Evolutionary conservation across 139 green algal species (phyloP).

Genomic region (Tetraselmis chui): DNA sequence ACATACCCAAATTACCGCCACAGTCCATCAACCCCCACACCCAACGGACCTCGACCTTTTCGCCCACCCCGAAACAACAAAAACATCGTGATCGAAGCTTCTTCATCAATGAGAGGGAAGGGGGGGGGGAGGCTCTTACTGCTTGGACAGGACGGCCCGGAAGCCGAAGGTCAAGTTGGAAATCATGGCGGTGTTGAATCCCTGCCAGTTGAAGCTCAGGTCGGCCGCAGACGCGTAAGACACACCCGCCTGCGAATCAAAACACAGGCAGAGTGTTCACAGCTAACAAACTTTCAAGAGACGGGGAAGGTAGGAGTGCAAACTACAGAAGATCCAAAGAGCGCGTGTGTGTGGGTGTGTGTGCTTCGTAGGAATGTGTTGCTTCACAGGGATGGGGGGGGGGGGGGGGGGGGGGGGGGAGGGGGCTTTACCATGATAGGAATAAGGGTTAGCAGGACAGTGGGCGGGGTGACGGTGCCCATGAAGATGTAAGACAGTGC

Average conservation of each 20-base stretch:
- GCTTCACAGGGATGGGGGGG: too few relatives aligned
- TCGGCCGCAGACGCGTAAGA: conserved; percentile 77
- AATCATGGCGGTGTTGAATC: conserved; percentile 89
- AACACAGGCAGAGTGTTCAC: too few relatives aligned
- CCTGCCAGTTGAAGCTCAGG: conserved; percentile 95
- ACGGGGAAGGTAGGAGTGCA: too few relatives aligned
- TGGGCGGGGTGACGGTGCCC: conserved; percentile 72
- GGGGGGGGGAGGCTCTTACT: conserved; percentile 35
- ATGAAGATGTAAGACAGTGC: conserved; percentile 73
- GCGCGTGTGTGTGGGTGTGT: too few relatives aligned
- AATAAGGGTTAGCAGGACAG: conserved; percentile 79
- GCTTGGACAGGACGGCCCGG: conserved; percentile 85
- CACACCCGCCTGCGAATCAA: conserved; percentile 64
- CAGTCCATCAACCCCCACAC: too few relatives aligned
- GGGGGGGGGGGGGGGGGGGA: too few relatives aligned
- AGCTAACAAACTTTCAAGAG: too few relatives aligned
- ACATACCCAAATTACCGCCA: too few relatives aligned
- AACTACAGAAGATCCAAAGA: not conserved
- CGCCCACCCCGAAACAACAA: too few relatives aligned
- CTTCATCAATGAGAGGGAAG: not conserved
- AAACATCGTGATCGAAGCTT: too few relatives aligned
- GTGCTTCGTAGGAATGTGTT: too few relatives aligned
- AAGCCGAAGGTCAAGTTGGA: conserved; percentile 93
- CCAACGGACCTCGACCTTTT: too few relatives aligned
- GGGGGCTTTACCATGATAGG: conserved; percentile 93